phyloP scores from a whole-genome alignment of 1,284 basidiomycete genomes.

The Sporisorium graminicola region DNA sequence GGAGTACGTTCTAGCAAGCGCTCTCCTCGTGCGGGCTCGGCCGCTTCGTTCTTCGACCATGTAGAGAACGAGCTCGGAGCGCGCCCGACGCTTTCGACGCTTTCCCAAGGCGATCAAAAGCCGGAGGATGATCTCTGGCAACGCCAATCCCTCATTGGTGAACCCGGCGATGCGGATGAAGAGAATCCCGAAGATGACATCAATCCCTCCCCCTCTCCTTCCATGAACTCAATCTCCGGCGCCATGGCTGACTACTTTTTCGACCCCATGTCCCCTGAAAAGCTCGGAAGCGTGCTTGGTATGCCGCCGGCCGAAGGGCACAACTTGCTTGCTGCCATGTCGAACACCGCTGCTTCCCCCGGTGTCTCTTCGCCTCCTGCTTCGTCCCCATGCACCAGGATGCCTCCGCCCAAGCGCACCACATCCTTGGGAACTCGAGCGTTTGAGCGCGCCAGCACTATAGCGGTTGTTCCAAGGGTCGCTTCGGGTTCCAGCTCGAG shows the following conservation, averaged over 20 bases:
- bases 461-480: slow-evolving; percentile 33
- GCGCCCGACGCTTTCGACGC: background rate
- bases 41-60: slow-evolving; percentile 43
- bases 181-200: slow-evolving; percentile 23
- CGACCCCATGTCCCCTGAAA: slow-evolving; percentile 62
- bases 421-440: slow-evolving; percentile 39
- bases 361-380: slow-evolving; percentile 39
- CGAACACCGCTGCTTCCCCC: slow-evolving; percentile 33
- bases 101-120: slow-evolving; percentile 3
- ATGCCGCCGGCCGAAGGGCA: slow-evolving; percentile 31
- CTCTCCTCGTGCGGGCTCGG: slow-evolving; percentile 33
- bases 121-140: background rate
- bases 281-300: slow-evolving; percentile 28
- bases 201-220: slow-evolving; percentile 52
- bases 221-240: slow-evolving; percentile 35
- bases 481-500: slow-evolving; percentile 6
- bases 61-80: slow-evolving; percentile 38
- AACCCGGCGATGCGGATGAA: slow-evolving; percentile 7
- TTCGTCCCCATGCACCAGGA: slow-evolving; percentile 44
- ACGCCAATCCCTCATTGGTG: background rate
- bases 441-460: slow-evolving; percentile 48
- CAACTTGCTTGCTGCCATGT: slow-evolving; percentile 46
- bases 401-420: slow-evolving; percentile 44
- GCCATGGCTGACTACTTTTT: slow-evolving; percentile 63
- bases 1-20: slow-evolving; percentile 21